phyloP scores from a whole-genome alignment of 2,329 filamentous ascomycete species.

The Whalleya microplaca region DNA sequence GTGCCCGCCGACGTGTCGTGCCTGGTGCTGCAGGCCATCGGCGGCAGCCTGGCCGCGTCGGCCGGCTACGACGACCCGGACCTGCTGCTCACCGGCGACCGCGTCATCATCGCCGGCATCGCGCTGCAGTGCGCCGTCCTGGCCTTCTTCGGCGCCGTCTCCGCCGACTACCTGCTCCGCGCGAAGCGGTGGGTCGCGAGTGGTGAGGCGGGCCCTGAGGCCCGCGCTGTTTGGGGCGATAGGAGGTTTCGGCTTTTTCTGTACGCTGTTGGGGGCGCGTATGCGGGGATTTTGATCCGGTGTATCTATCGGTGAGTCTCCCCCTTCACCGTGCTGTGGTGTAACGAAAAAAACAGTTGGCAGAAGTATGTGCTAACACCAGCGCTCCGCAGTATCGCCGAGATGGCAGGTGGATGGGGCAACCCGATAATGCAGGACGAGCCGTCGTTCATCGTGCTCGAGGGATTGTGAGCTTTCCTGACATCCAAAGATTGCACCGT shows the following conservation, averaged over 20 bases:
- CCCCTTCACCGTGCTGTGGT: background rate
- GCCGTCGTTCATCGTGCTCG: constrained; percentile 61
- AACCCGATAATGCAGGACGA: constrained; percentile 67
- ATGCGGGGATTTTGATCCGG: constrained; percentile 49
- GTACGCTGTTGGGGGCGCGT: constrained; percentile 50
- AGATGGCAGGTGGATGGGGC: constrained; percentile 68
- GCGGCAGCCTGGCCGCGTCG: constrained; percentile 58
- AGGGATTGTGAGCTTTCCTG: constrained; percentile 52
- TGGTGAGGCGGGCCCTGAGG: constrained; percentile 35
- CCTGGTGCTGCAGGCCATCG: constrained; percentile 61
- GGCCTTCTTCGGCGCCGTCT: constrained; percentile 47
- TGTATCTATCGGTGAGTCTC: constrained; percentile 57
- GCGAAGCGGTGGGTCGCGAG: constrained; percentile 44
- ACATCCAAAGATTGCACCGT: too few species aligned
- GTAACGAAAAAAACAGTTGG: too few species aligned
- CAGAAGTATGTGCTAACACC: background rate
- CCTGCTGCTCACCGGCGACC: constrained; percentile 52
- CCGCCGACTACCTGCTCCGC: constrained; percentile 50
- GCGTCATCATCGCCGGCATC: constrained; percentile 57
- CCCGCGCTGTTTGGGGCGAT: constrained; percentile 47
- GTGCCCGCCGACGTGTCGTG: constrained; percentile 63
- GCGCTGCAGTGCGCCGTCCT: constrained; percentile 57
- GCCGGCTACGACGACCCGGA: constrained; percentile 44
- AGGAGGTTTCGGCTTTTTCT: constrained; percentile 48
- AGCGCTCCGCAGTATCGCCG: constrained; percentile 53